Evolutionary conservation across 495 filamentous ascomycete genomes (phyloP).

Genomic region (Penicillium coffeae): DNA sequence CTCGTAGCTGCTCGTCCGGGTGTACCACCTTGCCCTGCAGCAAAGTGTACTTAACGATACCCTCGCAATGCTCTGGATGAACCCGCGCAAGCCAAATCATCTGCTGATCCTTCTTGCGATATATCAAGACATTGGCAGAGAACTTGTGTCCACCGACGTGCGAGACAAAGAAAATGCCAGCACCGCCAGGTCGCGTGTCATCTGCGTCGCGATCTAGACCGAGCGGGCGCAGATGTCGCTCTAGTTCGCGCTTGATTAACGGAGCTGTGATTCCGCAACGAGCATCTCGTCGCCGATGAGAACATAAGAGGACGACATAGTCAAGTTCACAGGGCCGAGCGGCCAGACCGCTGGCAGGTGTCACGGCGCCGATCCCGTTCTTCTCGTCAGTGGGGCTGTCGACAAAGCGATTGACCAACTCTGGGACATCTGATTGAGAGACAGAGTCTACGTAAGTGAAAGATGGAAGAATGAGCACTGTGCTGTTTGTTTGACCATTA

Average conservation of each 20-base stretch:
- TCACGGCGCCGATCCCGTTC: conserved; percentile 43
- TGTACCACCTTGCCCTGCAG: conserved; percentile 92
- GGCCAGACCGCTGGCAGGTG: conserved; percentile 25
- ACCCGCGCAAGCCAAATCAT: conserved; percentile 94
- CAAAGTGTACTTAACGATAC: conserved; percentile 82
- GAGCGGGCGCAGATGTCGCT: conserved; percentile 78
- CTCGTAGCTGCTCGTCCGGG: conserved; percentile 76
- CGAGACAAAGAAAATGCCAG: conserved; percentile 89
- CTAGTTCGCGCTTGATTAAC: conserved; percentile 77
- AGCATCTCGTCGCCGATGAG: conserved; percentile 84
- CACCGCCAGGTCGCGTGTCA: conserved; percentile 81
- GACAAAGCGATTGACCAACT: conserved; percentile 65
- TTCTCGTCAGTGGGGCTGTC: conserved; percentile 61
- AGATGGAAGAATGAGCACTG: conserved; percentile 78
- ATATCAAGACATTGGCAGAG: conserved; percentile 85
- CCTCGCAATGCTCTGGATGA: conserved; percentile 86
- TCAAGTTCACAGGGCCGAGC: conserved; percentile 71
- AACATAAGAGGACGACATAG: conserved; percentile 89
- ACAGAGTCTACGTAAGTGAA: conserved; percentile 84
- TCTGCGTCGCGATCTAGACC: conserved; percentile 83
- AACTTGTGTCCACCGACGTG: conserved; percentile 97
- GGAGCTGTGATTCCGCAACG: conserved; percentile 92
- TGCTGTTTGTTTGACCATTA: conserved; percentile 51
- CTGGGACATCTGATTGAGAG: conserved; percentile 60
- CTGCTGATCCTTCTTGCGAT: conserved; percentile 68